Percentiles rank a stretch among this genome's conserved stretches.
These are phyloP conservation scores for Cochliopodium minus DNA, from an alignment of 208 protist genomes.

Conservation along the genomic window DNA sequence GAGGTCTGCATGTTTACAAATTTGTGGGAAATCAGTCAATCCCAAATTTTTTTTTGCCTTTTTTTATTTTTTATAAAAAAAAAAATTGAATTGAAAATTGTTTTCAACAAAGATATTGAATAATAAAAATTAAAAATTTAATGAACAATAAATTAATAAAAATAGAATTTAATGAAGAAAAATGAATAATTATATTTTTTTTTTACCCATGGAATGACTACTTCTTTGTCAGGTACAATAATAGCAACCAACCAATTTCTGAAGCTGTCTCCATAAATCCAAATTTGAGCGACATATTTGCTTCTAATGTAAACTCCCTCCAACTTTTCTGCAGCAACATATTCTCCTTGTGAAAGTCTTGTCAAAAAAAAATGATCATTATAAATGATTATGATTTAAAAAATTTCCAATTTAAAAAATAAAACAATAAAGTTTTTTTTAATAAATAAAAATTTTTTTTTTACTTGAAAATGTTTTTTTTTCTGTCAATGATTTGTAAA, in stretches of 20 bases:
- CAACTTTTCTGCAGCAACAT: conserved; percentile 3
- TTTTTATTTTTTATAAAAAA: no score
- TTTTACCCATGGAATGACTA: background rate
- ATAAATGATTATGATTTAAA: no score
- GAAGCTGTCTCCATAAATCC: conserved; percentile 4
- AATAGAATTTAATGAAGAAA: no score
- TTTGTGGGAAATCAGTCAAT: background rate
- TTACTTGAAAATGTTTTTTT: conserved; percentile 66
- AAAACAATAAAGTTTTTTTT: no score
- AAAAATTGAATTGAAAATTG: no score
- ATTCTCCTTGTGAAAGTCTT: conserved; percentile 15
- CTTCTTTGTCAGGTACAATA: background rate
- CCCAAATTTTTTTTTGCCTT: background rate
- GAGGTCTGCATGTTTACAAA: background rate
- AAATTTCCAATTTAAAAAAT: no score
- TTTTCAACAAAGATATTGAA: no score
- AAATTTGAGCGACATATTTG: background rate
- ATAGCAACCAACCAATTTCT: background rate
- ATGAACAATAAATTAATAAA: no score
- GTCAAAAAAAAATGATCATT: no score
- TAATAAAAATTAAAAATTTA: no score
- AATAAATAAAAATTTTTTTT: no score
- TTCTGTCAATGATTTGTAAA: conserved; percentile 55
- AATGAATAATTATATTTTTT: no score
- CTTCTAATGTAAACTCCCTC: background rate